A percentile compares a stretch with the other conserved stretches of the same genome.
These are phyloP conservation scores for Mrakia gelida DNA, from an alignment of 768 basidiomycete genomes.

Conservation along the genomic window DNA sequence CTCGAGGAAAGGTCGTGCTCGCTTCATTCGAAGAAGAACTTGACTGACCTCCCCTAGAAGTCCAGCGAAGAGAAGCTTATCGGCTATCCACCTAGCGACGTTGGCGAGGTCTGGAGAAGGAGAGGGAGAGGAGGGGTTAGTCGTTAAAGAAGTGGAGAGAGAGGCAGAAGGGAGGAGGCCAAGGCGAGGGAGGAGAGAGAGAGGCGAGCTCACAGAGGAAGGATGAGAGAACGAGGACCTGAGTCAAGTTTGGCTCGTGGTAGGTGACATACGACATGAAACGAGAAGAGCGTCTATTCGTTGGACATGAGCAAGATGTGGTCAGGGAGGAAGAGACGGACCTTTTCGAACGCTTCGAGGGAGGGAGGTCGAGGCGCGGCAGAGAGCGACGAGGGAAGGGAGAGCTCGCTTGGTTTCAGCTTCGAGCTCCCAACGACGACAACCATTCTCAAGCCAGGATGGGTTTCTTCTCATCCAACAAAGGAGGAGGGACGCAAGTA, in stretches of 20 bases:
- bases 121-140: background rate
- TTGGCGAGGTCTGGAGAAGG: constrained; percentile 48
- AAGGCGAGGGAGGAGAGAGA: too few relatives aligned
- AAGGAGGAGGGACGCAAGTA: background rate
- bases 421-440: background rate
- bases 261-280: constrained; percentile 39
- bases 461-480: constrained; percentile 25
- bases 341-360: too few relatives aligned
- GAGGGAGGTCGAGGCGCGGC: background rate
- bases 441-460: background rate
- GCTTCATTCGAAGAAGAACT: background rate
- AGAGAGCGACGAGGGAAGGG: constrained; percentile 2
- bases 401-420: background rate
- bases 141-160: too few relatives aligned
- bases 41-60: constrained; percentile 16
- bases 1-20: background rate
- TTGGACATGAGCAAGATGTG: background rate
- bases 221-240: constrained; percentile 52
- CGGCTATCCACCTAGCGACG: constrained; percentile 49
- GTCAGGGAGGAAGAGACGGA: background rate
- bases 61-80: constrained; percentile 50
- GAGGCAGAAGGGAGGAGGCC: background rate
- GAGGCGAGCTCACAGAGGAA: constrained; percentile 48
- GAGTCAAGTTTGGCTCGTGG: constrained; percentile 42
- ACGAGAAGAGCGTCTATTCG: background rate